Base-by-base conservation (phyloP, 2,329 filamentous ascomycete genomes). In the Tolypocladium guangdongense region DNA sequence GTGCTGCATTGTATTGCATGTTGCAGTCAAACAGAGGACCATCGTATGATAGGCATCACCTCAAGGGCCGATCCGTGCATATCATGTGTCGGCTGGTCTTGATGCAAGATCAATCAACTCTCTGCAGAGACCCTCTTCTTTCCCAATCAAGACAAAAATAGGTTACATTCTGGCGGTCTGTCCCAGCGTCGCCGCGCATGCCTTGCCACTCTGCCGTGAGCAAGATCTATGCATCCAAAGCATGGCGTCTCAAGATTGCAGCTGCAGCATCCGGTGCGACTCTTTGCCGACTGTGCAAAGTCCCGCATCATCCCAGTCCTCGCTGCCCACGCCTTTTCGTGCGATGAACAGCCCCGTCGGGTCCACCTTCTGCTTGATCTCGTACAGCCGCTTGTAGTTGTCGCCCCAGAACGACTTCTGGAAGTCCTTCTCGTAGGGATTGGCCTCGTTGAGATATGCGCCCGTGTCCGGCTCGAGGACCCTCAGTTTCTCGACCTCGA, bases 381-480 rank as follows among this genome's bases (percentile, higher is more conserved):
- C 33, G 36, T 68, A 68, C 10, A 72, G 51, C 32, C 62, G 59
- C 35, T 61, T 56, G 37, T 72, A 71, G 41, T 68, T 67, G 3
- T 59, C 61, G 4, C 69, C 68, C 58, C 67, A 71, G 43, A 67
- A 71, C 0, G 68, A 65, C 49, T 64, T 61, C 35, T 69, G 66
- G 45, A 68, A 71, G 51, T 64, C 59, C 2, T 64, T 64, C 50
- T 71, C 69, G 54, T 68, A 66, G 11, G 68, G 63, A 49, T 71
- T 66, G 0, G 66, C 66, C 52, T 72, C 67, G 24, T 61, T 61
- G 22, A 64, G 51, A 10, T 66, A 67, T 1, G 63, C 59, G 4
- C 64, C 65, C 27, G 60, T 58, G 1, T 58, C 59, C 0, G 63
- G 60, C 6, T 60, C 61, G 4, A 64, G 53, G 24, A 56, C 57